Evolutionary conservation across 139 green algal species (phyloP), one percentile per base, ranked within the genome.

Genomic region (Zygnema cylindricum): DNA sequence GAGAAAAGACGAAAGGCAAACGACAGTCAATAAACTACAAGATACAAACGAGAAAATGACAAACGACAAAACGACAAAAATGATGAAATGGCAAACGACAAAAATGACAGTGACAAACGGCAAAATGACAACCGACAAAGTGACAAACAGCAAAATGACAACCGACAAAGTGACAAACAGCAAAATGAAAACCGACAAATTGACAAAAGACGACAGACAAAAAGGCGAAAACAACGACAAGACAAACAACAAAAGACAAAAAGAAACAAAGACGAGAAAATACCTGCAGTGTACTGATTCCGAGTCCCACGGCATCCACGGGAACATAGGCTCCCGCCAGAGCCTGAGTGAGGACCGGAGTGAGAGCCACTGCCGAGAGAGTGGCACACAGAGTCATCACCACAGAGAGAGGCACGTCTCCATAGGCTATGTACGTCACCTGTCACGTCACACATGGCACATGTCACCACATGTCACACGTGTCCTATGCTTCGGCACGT

Each of bases 321-420:
- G 94, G 92, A n/a, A 98, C 94, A 39, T 96, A 86, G 1, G 93
- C 91, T 32, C 96, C 96, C 7, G 94, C 92, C 32, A 97, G 86
- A 1, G 93, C 1, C 43, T 94, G 95, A 42, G 93, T 95, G 38
- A 98, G 93, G 1, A 96, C 82, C 1, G 96, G 96, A 2, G 96
- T 98, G 95, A 98, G 96, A 41, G 96, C 55, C 75, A 97, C 95
- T 77, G 95, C 95, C 16, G 93, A 93, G 35, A 98, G 57, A 0
- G 96, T 98, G 43, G 93, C 71, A 16, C 71, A 87, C 40, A 95
- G 95, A 2, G 95, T 97, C 95, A 98, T 97, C 32, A 97, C 88
- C 73, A 97, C 95, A 7, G 95, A 97, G 55, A 98, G 89, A 23
- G 96, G 94, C 2, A 97, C 95, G 85, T 98, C 94, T n/a, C 95